Evolutionary conservation across 129 eudicot genomes (phyloP), one percentile per base, ranked within the genome.

Genomic region (Helichrysum umbraculigerum): DNA sequence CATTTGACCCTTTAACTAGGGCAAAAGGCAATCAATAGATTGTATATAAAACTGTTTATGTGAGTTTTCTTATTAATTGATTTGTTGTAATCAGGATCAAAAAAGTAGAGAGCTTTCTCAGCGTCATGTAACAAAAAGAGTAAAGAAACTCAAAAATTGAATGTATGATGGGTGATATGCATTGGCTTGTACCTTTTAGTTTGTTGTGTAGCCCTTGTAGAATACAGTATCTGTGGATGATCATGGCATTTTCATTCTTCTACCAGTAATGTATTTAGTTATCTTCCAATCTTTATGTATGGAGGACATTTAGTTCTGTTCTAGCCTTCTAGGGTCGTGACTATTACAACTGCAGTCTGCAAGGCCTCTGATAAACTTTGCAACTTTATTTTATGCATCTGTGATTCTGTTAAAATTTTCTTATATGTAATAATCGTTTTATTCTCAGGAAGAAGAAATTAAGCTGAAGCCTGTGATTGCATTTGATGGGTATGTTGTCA

Each of bases 131-230:
- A 25, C 28, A 25, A 25, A 25, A 25, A 25, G 28, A 1, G 28
- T 25, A 25, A 25, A 25, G 28, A 25, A 25, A 25, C 28, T 25
- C 28, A 20, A 11, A 87, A 82, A 81, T 30, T 91, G 74, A 91
- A 86, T 0, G 93, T 86, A 82, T 25, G 0, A 25, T 25, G 28
- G 28, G 28, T 25, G 28, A 25, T 25, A 25, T 25, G 28, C 28
- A 25, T 25, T 25, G 28, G 28, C 28, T 25, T 25, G 28, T 25
- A 25, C 28, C 28, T 25, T 25, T 25, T 25, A 25, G 1, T 25
- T 25, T 25, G 28, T 25, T 25, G 28, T 25, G 28, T 25, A 25
- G 28, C 28, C 28, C 28, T 25, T 25, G 28, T 25, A 25, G 28
- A 25, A 25, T 25, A 25, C 28, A 25, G n/a, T 47, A 3, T 47